Evolutionary conservation across 2,329 filamentous ascomycete genomes (phyloP), one percentile per base, ranked within the genome.

Genomic region (Myriosclerotinia duriaeana): DNA sequence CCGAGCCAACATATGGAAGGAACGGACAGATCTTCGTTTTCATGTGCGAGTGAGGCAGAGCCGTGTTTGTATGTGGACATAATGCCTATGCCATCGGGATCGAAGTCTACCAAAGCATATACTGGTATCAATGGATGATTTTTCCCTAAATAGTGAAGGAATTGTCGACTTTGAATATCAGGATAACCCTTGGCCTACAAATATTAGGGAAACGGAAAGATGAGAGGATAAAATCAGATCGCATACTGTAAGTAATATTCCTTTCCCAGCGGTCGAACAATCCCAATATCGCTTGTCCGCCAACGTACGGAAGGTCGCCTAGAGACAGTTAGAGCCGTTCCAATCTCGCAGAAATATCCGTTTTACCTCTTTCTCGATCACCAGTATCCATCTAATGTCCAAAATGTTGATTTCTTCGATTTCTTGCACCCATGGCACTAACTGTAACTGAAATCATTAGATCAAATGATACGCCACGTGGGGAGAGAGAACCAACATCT

Each of bases 111-210:
- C 0, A 95, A 79, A 0, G 82, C 85, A 63, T 86, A 82, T 8
- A 91, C 84, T 2, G 85, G 84, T 30, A 89, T 76, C 0, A 77
- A 74, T 0, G 84, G 83, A 26, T 78, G 79, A 11, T 76, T 76
- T 0, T 72, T 75, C 48, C 84, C 81, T 1, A 92, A 65, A 15
- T 80, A 75, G 53, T 82, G 81, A 1, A 94, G 78, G 64, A 94
- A 88, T 20, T 82, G 81, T 9, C 89, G 82, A 0, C 90, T 92
- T 1, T 84, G 82, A 58, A 94, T 79, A 71, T 95, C 92, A 0
- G 92, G 91, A 73, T 92, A 95, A 2, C 92, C 92, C 80, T 93
- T 95, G 0, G 87, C 91, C 89, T 92, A 64, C 5, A 20, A 36
- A 36, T 2, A 20, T 38, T 5, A 59, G 22, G 17, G 12, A 6